A percentile compares a stretch with the other conserved stretches of the same genome.
These are phyloP conservation scores for Phoenix roebelenii DNA, from an alignment of 176 grass and related monocot species.

Conservation along the genomic window DNA sequence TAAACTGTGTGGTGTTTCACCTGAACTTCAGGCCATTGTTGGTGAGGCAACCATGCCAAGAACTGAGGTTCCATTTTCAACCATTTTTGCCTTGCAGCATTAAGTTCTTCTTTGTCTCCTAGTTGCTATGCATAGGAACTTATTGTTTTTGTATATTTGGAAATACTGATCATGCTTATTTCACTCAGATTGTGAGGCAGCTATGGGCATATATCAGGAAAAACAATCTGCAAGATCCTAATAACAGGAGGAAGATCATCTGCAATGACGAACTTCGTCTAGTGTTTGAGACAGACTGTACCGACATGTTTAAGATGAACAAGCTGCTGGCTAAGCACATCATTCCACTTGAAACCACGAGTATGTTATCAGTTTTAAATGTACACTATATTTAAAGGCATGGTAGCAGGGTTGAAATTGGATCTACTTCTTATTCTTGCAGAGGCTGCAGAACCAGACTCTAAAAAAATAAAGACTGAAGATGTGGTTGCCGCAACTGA, in stretches of 20 bases:
- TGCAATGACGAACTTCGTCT: slow-evolving; percentile 87
- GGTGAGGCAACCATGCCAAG: too few species aligned
- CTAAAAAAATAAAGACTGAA: slow-evolving; percentile 45
- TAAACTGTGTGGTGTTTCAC: too few species aligned
- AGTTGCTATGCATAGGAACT: too few species aligned
- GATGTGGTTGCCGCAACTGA: slow-evolving; percentile 18
- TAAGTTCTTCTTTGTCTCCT: not conserved
- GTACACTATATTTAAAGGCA: too few species aligned
- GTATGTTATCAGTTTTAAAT: too few species aligned
- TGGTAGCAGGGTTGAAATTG: not conserved
- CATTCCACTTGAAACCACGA: slow-evolving; percentile 51
- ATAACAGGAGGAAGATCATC: slow-evolving; percentile 96
- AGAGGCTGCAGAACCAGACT: slow-evolving; percentile 36
- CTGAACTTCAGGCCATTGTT: too few species aligned
- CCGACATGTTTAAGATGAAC: slow-evolving; percentile 99
- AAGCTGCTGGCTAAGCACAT: slow-evolving; percentile 98
- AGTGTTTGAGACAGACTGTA: slow-evolving; percentile 86
- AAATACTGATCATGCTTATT: not conserved
- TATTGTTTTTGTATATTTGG: not conserved
- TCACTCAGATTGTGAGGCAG: slow-evolving; percentile 89
- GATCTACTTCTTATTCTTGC: slow-evolving; percentile 20
- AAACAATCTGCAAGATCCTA: slow-evolving; percentile 99
- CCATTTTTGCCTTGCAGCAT: slow-evolving; percentile 4
- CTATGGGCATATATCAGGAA: slow-evolving; percentile 90
- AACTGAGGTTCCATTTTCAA: not conserved